A percentile compares a stretch with the other conserved stretches of the same genome.
phyloP scores from a whole-genome alignment of 2,329 filamentous ascomycete species.

The Sporothrix globosa region DNA sequence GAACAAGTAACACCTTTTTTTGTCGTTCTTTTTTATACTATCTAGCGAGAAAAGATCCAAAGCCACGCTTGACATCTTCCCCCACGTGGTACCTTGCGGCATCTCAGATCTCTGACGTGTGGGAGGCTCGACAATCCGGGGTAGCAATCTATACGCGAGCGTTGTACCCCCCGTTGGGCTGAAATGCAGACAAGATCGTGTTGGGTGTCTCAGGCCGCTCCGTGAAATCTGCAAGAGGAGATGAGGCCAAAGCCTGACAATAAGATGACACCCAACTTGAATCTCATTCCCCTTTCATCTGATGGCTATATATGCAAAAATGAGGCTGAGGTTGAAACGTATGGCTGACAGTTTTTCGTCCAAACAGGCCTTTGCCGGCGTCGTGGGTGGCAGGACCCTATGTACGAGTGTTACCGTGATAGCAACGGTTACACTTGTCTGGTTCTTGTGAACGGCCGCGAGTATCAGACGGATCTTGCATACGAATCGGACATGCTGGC shows the following conservation, averaged over 20 bases:
- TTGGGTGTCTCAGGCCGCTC: constrained; percentile 36
- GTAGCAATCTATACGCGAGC: constrained; percentile 23
- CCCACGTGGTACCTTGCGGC: constrained; percentile 12
- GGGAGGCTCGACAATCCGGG: constrained; percentile 23
- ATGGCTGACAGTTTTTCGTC: constrained; percentile 42
- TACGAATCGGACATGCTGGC: constrained; percentile 83
- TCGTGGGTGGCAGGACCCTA: constrained; percentile 88
- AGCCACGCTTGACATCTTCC: constrained; percentile 1
- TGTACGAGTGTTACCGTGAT: constrained; percentile 80
- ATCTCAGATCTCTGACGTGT: constrained; percentile 28
- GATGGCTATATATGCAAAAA: not conserved
- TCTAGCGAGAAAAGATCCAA: constrained; percentile 4
- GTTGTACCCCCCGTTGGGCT: constrained; percentile 41
- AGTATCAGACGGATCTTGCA: constrained; percentile 88
- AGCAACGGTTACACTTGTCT: constrained; percentile 81
- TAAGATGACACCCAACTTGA: not conserved
- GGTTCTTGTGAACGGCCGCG: constrained; percentile 92
- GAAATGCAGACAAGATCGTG: constrained; percentile 41
- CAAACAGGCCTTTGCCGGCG: constrained; percentile 84
- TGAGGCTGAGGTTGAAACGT: constrained; percentile 9
- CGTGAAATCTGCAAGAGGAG: constrained; percentile 1
- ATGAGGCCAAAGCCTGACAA: not conserved
- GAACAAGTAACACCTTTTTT: not conserved
- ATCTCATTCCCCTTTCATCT: not conserved
- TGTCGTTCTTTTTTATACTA: no score